Evolutionary conservation across 345 rosid species (phyloP).

Genomic region (Excoecaria agallocha): DNA sequence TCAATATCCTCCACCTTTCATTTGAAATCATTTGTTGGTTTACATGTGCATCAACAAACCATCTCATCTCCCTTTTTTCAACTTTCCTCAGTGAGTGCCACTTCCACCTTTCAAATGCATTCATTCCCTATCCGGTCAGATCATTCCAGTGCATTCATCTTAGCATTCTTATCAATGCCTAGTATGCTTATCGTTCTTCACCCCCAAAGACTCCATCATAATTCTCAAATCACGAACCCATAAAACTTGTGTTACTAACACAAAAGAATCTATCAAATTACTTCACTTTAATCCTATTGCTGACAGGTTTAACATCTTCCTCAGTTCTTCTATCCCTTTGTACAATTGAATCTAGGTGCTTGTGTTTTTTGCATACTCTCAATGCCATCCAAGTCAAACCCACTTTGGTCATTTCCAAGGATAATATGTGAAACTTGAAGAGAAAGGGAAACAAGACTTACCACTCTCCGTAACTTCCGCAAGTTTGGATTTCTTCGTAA

Average conservation of each 20-base stretch:
- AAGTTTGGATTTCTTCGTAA: conserved; percentile 67
- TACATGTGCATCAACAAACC: not conserved
- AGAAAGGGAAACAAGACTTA: conserved; percentile 31
- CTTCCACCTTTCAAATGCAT: not conserved
- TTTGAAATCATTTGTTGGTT: not conserved
- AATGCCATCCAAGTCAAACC: not conserved
- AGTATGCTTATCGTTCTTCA: not conserved
- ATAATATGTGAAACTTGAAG: conserved; percentile 2
- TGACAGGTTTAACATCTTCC: not conserved
- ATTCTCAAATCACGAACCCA: not conserved
- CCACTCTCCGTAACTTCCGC: conserved; percentile 76
- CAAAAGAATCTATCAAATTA: not conserved
- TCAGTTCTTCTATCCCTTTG: not conserved
- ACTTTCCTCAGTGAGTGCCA: not conserved
- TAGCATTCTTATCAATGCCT: not conserved
- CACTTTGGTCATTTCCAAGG: not conserved
- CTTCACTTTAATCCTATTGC: not conserved
- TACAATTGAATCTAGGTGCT: not conserved
- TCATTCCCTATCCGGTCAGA: not conserved
- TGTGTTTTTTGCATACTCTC: not conserved
- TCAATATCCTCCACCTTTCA: not conserved
- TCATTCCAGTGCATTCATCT: not conserved
- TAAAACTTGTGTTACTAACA: not conserved
- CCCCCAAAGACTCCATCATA: not conserved
- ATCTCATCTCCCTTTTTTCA: not conserved